Base-by-base conservation (phyloP, 1,139 yeast genomes). In the Yamadazyma buinensis region DNA sequence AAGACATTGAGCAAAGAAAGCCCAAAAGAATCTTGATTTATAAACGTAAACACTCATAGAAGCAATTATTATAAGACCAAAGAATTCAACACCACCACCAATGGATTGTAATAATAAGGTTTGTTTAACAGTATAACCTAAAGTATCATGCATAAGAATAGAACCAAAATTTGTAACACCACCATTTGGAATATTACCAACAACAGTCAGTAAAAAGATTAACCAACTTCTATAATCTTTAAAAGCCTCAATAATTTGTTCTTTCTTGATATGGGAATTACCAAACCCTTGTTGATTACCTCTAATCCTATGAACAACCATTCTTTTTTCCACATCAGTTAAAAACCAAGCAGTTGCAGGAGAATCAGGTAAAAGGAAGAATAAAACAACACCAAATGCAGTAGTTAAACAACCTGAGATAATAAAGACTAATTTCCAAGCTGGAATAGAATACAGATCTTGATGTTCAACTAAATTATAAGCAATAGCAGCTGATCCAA, bases 211-310 rank as follows among this genome's bases (percentile, higher is more conserved):
- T 10, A 53, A 30, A 30, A 54, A 45, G 44, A 72, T 68, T 22
- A 79, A 37, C 67, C 71, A 70, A 7, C 72, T 64, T 37, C 63
- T 61, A 33, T 54, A 34, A 44, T 72, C 78, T 1, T 46, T 46
- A 52, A 78, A 65, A 2, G 84, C 79, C 47, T 80, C 77, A 14
- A 52, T 53, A 28, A 77, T 60, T 49, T 81, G 88, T 32, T 72
- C 55, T 51, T 52, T 59, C 45, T 80, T 80, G 55, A 76, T 67
- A 28, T 64, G 61, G 38, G 62, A 67, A 44, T 73, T 73, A 33
- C 82, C 82, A 40, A 77, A 74, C 12, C 84, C 82, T 47, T 80
- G 74, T 32, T 64, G 59, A 42, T 70, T 69, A 1, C 43, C 45
- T 48, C 72, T 56, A 23, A 59, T 52, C 43, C 67, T 46, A 37